Evolutionary conservation across 331 rosid species (phyloP).

Genomic region (Quercus phellos): DNA sequence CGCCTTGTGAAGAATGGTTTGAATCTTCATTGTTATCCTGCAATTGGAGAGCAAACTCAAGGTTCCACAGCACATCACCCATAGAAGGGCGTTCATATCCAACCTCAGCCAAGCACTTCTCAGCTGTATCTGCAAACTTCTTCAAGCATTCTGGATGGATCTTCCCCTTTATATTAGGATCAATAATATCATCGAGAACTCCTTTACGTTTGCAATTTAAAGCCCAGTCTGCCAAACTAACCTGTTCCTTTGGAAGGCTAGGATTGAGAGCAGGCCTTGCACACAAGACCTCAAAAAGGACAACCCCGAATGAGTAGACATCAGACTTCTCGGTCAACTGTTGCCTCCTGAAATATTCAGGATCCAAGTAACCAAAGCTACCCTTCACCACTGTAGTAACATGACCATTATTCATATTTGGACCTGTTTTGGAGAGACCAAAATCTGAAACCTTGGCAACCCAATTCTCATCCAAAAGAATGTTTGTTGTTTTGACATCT

Average conservation of each 20-base stretch:
- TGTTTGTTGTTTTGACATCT: slow-evolving; percentile 49
- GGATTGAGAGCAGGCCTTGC: slow-evolving; percentile 44
- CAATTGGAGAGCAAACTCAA: slow-evolving; percentile 33
- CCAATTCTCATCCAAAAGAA: slow-evolving; percentile 39
- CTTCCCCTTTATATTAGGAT: slow-evolving; percentile 26
- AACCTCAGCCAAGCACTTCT: slow-evolving; percentile 25
- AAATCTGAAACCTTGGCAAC: slow-evolving; percentile 50
- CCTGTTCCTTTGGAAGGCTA: slow-evolving; percentile 36
- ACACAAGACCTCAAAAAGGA: slow-evolving; percentile 45
- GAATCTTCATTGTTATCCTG: slow-evolving; percentile 4
- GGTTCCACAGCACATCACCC: slow-evolving; percentile 41
- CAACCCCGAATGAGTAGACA: slow-evolving; percentile 50
- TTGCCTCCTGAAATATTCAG: slow-evolving; percentile 35
- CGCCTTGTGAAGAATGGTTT: too few relatives aligned
- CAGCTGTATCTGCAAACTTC: slow-evolving; percentile 22
- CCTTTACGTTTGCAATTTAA: slow-evolving; percentile 18
- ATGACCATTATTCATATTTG: slow-evolving; percentile 25
- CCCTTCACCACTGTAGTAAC: slow-evolving; percentile 45
- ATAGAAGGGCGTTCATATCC: slow-evolving; percentile 35
- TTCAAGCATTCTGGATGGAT: slow-evolving; percentile 14
- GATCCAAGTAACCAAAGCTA: slow-evolving; percentile 46
- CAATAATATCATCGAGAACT: slow-evolving; percentile 29
- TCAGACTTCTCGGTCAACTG: slow-evolving; percentile 38
- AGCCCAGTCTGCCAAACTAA: slow-evolving; percentile 41
- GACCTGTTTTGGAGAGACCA: slow-evolving; percentile 38